Conservation (phyloP, 805 yeast species). For the Teunomyces barrocoloradensis region DNA sequence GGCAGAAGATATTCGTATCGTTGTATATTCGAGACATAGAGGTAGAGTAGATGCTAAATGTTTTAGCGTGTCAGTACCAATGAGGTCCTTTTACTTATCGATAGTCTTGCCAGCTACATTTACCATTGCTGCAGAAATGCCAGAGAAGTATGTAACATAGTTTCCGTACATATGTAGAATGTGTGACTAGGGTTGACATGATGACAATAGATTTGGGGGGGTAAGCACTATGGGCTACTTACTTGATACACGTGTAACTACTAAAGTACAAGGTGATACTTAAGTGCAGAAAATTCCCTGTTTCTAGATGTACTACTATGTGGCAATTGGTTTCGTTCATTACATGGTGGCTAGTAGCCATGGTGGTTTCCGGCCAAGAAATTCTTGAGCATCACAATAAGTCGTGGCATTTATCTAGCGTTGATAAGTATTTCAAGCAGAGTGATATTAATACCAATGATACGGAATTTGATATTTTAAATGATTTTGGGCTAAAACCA, state of each 20-base stretch:
- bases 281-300: not conserved
- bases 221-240: not conserved
- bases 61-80: slow-evolving; percentile 1
- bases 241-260: not conserved
- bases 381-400: not conserved
- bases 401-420: not conserved
- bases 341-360: not conserved
- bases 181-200: not conserved
- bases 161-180: too few relatives aligned
- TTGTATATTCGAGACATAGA: slow-evolving; percentile 23
- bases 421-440: slow-evolving; percentile 18
- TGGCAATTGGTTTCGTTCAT: too few relatives aligned
- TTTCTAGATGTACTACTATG: too few relatives aligned
- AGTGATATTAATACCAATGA: slow-evolving; percentile 13
- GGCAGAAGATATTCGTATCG: slow-evolving; percentile 21
- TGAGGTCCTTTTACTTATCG: not conserved
- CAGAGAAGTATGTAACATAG: too few relatives aligned
- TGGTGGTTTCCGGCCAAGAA: not conserved
- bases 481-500: slow-evolving; percentile 22
- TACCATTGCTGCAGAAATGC: too few relatives aligned
- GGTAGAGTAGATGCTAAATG: not conserved
- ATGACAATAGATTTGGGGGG: not conserved
- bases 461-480: slow-evolving; percentile 9
- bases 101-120: not conserved
- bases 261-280: not conserved